Conservation (phyloP, 2,329 filamentous ascomycete species). For the Alternaria brassicicola region DNA sequence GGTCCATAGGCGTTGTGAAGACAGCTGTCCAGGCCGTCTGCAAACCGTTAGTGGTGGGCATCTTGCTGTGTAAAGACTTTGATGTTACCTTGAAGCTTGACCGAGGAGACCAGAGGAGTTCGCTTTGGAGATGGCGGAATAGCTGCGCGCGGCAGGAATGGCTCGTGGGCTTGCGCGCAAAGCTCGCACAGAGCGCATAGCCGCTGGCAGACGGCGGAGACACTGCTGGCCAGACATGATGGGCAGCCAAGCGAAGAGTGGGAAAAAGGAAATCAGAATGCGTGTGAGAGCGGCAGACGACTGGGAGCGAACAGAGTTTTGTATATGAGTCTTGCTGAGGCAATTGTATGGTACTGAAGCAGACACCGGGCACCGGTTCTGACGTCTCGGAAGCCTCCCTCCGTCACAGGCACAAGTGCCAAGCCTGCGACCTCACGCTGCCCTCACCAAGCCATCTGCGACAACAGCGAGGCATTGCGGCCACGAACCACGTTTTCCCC, state of each 20-base stretch:
- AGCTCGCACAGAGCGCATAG: conserved; percentile 38
- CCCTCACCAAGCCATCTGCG: conserved; percentile 22
- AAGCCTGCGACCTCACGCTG: conserved; percentile 34
- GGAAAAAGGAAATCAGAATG: conserved; percentile 16
- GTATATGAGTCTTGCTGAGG: conserved; percentile 24
- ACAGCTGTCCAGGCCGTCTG: conserved; percentile 40
- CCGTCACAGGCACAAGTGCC: conserved; percentile 32
- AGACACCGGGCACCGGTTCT: conserved; percentile 30
- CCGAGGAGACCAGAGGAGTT: conserved; percentile 41
- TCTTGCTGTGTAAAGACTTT: background rate
- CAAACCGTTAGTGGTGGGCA: conserved; percentile 18
- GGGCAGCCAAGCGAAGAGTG: conserved; percentile 12
- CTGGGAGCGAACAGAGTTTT: conserved; percentile 8
- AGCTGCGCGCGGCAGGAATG: conserved; percentile 40
- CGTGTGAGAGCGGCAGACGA: conserved; percentile 13
- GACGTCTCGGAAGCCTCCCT: conserved; percentile 36
- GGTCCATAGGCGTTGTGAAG: conserved; percentile 33
- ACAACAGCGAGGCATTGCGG: conserved; percentile 40
- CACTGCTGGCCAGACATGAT: conserved; percentile 48
- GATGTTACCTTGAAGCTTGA: conserved; percentile 36
- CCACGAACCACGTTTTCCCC: conserved; percentile 20
- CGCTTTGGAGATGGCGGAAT: conserved; percentile 43
- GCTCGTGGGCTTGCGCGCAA: conserved; percentile 40
- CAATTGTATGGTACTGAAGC: conserved; percentile 33
- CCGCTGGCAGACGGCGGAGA: conserved; percentile 44